Evolutionary conservation across 495 filamentous ascomycete species (phyloP), one percentile per base, ranked within the genome.

Genomic region (Penicillium arizonense): DNA sequence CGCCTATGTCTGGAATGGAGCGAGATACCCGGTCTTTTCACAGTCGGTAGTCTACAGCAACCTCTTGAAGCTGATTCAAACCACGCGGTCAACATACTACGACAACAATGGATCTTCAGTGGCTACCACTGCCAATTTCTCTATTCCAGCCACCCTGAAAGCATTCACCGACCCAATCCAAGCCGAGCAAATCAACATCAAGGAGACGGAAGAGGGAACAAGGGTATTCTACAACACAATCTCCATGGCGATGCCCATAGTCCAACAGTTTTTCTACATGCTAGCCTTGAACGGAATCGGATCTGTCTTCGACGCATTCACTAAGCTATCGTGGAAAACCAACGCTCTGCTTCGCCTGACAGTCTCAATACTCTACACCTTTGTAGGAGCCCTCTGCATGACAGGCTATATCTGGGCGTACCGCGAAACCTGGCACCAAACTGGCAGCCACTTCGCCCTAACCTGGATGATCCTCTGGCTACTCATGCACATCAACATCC

Each of bases 211-310:
- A 0, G 75, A 80, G 48, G 75, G 75, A 16, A 59, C 67, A 0
- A 60, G 72, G 1, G 47, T 70, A 10, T 30, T 30, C 34, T 77
- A 76, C 62, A 78, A 78, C 59, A 77, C 71, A 1, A 47, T 78
- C 12, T 62, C 66, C 11, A 72, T 77, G 23, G 65, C 77, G 44
- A 58, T 74, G 39, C 43, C 58, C 9, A 47, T 80, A 3, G 67
- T 80, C 46, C 69, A 73, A 49, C 67, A 78, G 47, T 80, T 80
- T 59, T 78, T 80, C 65, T 80, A 70, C 61, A 58, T 79, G 8
- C 63, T 53, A 56, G 71, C 52, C 26, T 24, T 65, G 18, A 68
- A 67, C 24, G 69, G 65, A 4, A 59, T 80, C 4, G 72, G 68
- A 34, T 53, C 34, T 7, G 48, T 64, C 35, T 73, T 73, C 53